Conservation (phyloP, 2,329 filamentous ascomycete species). For the Fusarium gaditjirri region DNA sequence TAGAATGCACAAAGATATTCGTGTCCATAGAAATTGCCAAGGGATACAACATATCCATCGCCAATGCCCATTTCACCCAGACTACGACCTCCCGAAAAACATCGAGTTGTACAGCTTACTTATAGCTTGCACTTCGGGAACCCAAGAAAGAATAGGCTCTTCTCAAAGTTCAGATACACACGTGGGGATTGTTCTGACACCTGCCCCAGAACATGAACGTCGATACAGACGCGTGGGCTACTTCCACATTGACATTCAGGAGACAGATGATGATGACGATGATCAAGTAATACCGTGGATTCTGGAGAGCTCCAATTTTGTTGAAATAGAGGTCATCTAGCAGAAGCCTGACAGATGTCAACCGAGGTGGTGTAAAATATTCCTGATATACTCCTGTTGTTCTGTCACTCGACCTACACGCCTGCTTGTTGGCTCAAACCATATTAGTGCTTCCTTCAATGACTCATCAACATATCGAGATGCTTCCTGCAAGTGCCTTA, state of each 20-base stretch:
- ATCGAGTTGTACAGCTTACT: not conserved
- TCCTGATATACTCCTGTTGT: not conserved
- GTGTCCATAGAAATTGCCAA: not conserved
- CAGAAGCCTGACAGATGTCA: not conserved
- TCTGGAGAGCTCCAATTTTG: not conserved
- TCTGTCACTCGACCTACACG: not conserved
- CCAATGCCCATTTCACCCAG: not conserved
- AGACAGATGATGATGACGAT: not conserved
- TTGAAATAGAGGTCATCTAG: not conserved
- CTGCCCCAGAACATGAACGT: not conserved
- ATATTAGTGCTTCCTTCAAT: not conserved
- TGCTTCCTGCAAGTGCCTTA: not conserved
- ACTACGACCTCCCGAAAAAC: not conserved
- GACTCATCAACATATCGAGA: not conserved
- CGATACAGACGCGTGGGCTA: not conserved
- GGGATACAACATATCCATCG: not conserved
- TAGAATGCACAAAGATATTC: not conserved
- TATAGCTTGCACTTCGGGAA: not conserved
- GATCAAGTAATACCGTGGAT: not conserved
- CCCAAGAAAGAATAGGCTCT: not conserved
- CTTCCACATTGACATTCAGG: not conserved
- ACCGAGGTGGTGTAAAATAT: not conserved
- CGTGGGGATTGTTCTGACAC: not conserved
- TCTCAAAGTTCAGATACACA: not conserved
- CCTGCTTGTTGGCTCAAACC: not conserved